phyloP scores from a whole-genome alignment of 2,329 filamentous ascomycete genomes.

The Plectosphaerella sp. region DNA sequence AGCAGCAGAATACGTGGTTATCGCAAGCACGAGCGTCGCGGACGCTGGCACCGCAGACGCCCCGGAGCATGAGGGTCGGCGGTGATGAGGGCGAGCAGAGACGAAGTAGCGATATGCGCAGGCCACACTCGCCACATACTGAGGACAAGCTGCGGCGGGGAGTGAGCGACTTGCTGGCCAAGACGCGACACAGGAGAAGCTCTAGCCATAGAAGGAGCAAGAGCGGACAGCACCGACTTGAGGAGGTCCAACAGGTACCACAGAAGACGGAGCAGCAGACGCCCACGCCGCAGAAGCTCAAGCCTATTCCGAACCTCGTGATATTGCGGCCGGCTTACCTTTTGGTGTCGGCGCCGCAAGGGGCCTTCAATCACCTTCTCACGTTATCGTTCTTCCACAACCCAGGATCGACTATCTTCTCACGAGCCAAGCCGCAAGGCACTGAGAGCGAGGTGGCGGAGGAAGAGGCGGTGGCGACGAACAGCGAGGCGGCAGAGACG shows the following conservation, averaged over 20 bases:
- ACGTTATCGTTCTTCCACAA: constrained; percentile 53
- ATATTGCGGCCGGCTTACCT: constrained; percentile 49
- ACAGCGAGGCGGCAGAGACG: constrained; percentile 32
- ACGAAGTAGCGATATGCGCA: constrained; percentile 30
- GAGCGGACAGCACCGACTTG: constrained; percentile 13
- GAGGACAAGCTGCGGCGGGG: constrained; percentile 44
- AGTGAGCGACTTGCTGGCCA: constrained; percentile 42
- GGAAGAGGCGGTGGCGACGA: constrained; percentile 12
- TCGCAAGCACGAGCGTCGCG: constrained; percentile 27
- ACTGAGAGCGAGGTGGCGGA: constrained; percentile 7
- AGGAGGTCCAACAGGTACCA: constrained; percentile 5
- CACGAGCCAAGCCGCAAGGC: constrained; percentile 13
- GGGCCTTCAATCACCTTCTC: constrained; percentile 54
- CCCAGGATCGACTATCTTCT: constrained; percentile 10
- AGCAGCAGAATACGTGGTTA: constrained; percentile 51
- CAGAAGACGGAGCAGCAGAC: constrained; percentile 8
- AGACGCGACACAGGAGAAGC: constrained; percentile 15
- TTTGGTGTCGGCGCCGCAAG: constrained; percentile 64
- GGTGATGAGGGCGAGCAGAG: constrained; percentile 39
- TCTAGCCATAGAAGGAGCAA: neutral
- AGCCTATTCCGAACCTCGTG: constrained; percentile 26
- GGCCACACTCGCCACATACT: constrained; percentile 34
- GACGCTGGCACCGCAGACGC: constrained; percentile 17
- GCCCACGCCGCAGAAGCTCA: constrained; percentile 21
- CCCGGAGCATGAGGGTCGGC: constrained; percentile 38